Evolutionary conservation across 2,329 filamentous ascomycete genomes (phyloP), one percentile per base, ranked within the genome.

Genomic region (Claviceps sp.): DNA sequence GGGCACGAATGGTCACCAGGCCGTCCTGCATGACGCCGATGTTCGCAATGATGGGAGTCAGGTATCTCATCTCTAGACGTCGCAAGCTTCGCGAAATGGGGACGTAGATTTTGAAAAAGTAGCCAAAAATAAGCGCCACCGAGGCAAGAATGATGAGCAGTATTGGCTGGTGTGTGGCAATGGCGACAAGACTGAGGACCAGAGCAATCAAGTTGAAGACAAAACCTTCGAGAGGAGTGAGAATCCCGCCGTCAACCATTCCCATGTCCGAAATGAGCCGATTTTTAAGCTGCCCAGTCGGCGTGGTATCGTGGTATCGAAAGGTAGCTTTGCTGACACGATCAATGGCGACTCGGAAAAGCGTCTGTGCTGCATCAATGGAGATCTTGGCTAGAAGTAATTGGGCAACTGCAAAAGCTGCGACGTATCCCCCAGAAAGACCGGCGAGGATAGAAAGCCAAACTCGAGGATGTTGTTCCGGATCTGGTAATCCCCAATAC

Each of bases 231-330:
- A 95, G 79, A 13, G 88, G 82, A 9, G 74, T 70, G 47, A 87
- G 85, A 59, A 95, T 86, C n/a, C 86, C 84, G 1, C 89, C 89
- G 61, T 96, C 90, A 0, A 95, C 78, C 48, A 88, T 90, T 30
- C 86, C 87, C 68, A 95, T 93, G 61, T 96, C 89, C 1, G 87
- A 88, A 0, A 89, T 95, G 54, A 96, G 75, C 7, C 90, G 80
- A 64, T 96, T 96, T 87, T 95, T 95, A 55, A 96, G 72, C 47
- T 90, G 81, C 0, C 90, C 90, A 0, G 94, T 83, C 0, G 90
- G 90, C 0, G 90, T 95, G 4, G 88, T 81, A 63, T 96, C 90
- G 69, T 95, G 93, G 66, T 90, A 96, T 1, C 89, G 81, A 68
- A 96, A 95, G 0, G 84, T 90, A 0, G 89, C 87, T 59, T 82